Base-by-base conservation (phyloP, 2,329 filamentous ascomycete species). In the Dothiorella sarmentorum region DNA sequence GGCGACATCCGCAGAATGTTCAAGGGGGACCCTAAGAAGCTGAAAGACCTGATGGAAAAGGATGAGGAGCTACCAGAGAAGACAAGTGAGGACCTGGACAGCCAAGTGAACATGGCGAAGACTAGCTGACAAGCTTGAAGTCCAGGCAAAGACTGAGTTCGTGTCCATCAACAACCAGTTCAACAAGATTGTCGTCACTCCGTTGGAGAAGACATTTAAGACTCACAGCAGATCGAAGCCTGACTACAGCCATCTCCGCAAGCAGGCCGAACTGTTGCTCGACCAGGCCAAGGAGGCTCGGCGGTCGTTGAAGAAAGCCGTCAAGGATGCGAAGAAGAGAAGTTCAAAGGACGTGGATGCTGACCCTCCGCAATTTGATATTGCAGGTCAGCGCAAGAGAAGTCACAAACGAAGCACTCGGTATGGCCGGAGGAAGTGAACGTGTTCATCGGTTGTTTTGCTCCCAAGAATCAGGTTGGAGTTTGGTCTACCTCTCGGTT, bases 111-210 rank as follows among this genome's bases (percentile, higher is more conserved):
- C 2, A 1, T 26, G 3, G 20, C 4, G 6, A 15, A 15, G 22
- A 10, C 15, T 9, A 3, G 15, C 33, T 52, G 22, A 52, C 22
- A 10, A 2, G 18, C n/a, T 3, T 22, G n/a, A 27, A 51, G 49
- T 53, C 22, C 49, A 53, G 24, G n/a, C 49, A 17, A 53, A 53
- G 49, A 53, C 49, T 6, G 49, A 53, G 9, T 53, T 53, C 6
- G 49, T 53, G 9, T 53, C 49, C n/a, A 53, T 53, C 20, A 53
- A 53, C 13, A 40, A 31, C n/a, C 49, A 53, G 49, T 53, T 53
- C 33, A 27, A 40, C 17, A 53, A 53, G 49, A 29, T 40, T 11
- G 24, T 53, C n/a, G 33, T 53, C 13, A 29, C 7, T 7, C 49
- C 49, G 15, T n/a, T 53, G 35, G 49, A 53, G 49, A 38, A 40